Conservation (phyloP, 169 alveolate species). For the Nephromyces sp. region DNA sequence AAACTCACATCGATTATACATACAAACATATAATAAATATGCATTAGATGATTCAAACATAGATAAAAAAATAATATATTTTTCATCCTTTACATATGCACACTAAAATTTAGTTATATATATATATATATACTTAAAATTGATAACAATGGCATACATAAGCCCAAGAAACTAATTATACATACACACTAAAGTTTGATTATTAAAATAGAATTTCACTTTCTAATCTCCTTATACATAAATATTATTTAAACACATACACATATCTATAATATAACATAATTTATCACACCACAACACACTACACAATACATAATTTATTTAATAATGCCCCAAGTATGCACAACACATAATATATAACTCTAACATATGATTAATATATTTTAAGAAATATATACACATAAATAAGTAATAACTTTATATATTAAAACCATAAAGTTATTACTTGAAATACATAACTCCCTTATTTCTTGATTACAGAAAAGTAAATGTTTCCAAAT, state of each 20-base stretch:
- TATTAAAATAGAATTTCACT: neutral
- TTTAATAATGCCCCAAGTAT: too few species aligned
- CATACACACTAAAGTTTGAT: neutral
- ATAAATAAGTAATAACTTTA: too few species aligned
- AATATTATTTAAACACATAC: neutral
- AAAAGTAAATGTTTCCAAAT: conserved; percentile 49
- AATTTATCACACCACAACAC: too few species aligned
- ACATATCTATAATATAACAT: neutral
- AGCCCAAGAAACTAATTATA: neutral
- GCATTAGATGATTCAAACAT: neutral
- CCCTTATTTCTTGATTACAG: conserved; percentile 1
- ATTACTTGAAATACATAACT: too few species aligned
- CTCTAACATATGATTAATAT: too few species aligned
- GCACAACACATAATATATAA: too few species aligned
- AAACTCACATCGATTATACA: neutral
- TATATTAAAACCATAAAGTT: too few species aligned
- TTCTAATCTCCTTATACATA: neutral
- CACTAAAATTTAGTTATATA: neutral
- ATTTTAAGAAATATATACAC: too few species aligned
- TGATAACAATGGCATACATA: neutral
- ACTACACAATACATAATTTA: too few species aligned
- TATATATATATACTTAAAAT: neutral
- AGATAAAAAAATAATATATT: neutral
- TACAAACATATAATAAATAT: neutral
- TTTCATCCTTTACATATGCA: neutral